phyloP scores from a whole-genome alignment of 192 early-diverging fungal genomes.

The Backusella liffmaniae region DNA sequence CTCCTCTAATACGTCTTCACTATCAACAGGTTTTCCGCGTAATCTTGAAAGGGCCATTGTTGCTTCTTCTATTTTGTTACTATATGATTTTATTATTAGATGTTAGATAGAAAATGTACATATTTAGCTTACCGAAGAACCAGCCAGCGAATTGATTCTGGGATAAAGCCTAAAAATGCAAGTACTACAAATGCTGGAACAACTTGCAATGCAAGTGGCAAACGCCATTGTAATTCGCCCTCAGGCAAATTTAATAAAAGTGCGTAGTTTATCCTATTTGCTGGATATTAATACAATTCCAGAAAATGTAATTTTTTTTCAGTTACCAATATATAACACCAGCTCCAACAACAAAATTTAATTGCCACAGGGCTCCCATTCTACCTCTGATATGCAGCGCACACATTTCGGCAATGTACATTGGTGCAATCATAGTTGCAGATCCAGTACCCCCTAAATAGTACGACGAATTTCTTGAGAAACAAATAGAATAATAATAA shows the following conservation, averaged over 20 bases:
- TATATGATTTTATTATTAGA: not conserved
- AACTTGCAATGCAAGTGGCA: slow-evolving; percentile 11
- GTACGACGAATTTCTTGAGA: not conserved
- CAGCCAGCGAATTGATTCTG: slow-evolving; percentile 7
- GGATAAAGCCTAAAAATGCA: not conserved
- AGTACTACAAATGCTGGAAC: slow-evolving; percentile 15
- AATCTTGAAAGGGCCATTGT: not conserved
- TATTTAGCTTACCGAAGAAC: not conserved
- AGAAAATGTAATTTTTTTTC: not conserved
- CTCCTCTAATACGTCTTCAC: not conserved
- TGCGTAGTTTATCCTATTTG: not conserved
- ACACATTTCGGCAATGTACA: slow-evolving; percentile 3
- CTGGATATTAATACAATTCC: not conserved
- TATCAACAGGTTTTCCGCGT: not conserved
- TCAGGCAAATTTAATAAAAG: not conserved
- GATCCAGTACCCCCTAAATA: slow-evolving; percentile 1
- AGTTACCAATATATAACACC: not conserved
- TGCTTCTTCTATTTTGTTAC: not conserved
- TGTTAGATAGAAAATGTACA: not conserved
- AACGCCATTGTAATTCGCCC: slow-evolving; percentile 12
- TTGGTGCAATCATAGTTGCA: not conserved
- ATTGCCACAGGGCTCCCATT: slow-evolving; percentile 13
- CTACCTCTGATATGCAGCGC: not conserved
- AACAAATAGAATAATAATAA: not conserved
- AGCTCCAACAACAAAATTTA: not conserved